phyloP scores from a whole-genome alignment of 2,329 filamentous ascomycete genomes.

The Verticillium albo-atrum region DNA sequence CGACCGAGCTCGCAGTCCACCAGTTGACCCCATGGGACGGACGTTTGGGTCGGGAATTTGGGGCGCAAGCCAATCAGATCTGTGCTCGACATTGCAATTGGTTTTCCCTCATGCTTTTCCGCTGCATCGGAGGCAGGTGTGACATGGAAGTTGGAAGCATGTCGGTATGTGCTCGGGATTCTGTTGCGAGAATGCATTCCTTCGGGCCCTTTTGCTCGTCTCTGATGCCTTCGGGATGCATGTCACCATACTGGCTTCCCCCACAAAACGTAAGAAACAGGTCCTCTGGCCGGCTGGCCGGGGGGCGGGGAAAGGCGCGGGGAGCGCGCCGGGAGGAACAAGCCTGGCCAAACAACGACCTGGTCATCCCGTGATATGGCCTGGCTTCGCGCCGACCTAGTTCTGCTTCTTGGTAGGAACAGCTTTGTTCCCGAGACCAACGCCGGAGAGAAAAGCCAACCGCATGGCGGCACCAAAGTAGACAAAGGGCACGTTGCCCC shows the following conservation, averaged over 20 bases:
- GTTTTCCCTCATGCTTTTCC: background rate
- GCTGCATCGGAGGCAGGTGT: background rate
- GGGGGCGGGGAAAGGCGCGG: background rate
- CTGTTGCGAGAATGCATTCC: constrained; percentile 1
- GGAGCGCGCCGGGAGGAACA: background rate
- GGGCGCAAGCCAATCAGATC: constrained; percentile 5
- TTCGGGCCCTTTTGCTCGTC: background rate
- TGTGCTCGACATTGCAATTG: background rate
- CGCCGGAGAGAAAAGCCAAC: constrained; percentile 51
- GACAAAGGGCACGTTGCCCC: constrained; percentile 67
- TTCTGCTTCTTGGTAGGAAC: constrained; percentile 11
- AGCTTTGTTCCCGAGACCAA: constrained; percentile 39
- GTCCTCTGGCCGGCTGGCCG: background rate
- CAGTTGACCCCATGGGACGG: constrained; percentile 3
- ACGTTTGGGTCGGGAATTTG: constrained; percentile 1
- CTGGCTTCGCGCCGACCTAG: background rate
- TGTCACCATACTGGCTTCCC: background rate
- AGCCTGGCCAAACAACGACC: background rate
- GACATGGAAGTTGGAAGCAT: background rate
- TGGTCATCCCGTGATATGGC: background rate
- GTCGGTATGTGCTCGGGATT: constrained; percentile 8
- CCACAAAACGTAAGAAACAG: background rate
- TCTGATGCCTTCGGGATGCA: background rate
- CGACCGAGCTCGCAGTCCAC: constrained; percentile 3
- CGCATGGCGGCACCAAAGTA: constrained; percentile 60